Conservation (phyloP, 2,329 filamentous ascomycete species). For the Zasmidium citrigriseum region DNA sequence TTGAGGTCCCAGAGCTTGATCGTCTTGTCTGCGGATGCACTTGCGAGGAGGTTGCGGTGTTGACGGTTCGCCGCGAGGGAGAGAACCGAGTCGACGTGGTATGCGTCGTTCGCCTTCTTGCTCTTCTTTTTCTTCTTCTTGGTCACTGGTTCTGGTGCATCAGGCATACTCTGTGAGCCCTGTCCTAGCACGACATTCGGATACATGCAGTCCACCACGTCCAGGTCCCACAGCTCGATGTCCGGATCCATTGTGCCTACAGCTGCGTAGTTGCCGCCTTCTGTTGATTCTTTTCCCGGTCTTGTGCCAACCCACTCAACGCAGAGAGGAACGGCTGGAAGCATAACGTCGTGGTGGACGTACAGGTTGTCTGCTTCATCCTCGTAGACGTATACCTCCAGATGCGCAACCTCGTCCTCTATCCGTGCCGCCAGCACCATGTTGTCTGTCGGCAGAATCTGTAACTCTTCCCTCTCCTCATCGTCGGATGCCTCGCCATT, state of each 20-base stretch:
- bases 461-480: constrained; percentile 88
- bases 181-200: constrained; percentile 94
- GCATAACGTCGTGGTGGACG: constrained; percentile 99
- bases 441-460: constrained; percentile 91
- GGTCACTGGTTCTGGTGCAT: constrained; percentile 42
- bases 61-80: constrained; percentile 89
- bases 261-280: constrained; percentile 85
- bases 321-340: constrained; percentile 92
- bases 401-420: constrained; percentile 93
- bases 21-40: constrained; percentile 92
- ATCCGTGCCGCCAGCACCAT: constrained; percentile 88
- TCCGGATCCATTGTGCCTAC: constrained; percentile 97
- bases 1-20: constrained; percentile 97
- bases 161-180: constrained; percentile 25
- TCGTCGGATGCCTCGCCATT: constrained; percentile 68
- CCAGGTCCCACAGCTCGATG: constrained; percentile 97
- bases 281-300: constrained; percentile 70
- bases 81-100: constrained; percentile 92
- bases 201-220: constrained; percentile 96
- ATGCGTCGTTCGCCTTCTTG: constrained; percentile 84
- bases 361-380: constrained; percentile 95
- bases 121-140: constrained; percentile 92
- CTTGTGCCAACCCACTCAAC: constrained; percentile 94
- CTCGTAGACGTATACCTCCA: constrained; percentile 97
- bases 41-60: constrained; percentile 91